A percentile compares a stretch with the other conserved stretches of the same genome.
Evolutionary conservation across 1,284 basidiomycete species (phyloP).

Genomic region (Peniophora sp.): DNA sequence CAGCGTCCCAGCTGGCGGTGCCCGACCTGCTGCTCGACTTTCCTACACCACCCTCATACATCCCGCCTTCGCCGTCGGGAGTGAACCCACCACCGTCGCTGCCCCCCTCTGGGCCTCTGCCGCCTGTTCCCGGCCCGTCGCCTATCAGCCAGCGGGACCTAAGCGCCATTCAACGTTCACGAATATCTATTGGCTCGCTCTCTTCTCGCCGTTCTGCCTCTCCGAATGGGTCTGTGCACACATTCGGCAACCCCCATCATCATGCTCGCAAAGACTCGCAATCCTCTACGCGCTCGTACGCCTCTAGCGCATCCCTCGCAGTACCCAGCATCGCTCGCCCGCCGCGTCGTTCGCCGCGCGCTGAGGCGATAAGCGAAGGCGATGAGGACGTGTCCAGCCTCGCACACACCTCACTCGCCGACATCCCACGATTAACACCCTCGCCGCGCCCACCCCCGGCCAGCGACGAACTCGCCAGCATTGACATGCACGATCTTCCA

Average conservation of each 20-base stretch:
- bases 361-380: conserved; percentile 9
- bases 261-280: conserved; percentile 12
- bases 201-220: conserved; percentile 17
- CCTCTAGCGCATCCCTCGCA: conserved; percentile 21
- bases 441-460: conserved; percentile 8
- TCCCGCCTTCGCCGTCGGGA: conserved; percentile 23
- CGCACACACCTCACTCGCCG: conserved; percentile 19
- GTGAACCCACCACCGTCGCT: conserved; percentile 32
- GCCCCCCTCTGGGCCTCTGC: conserved; percentile 40
- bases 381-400: conserved; percentile 10
- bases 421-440: conserved; percentile 16
- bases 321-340: conserved; percentile 8
- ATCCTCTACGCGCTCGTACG: conserved; percentile 20
- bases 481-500: conserved; percentile 34
- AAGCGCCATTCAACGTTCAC: conserved; percentile 23
- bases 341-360: conserved; percentile 12
- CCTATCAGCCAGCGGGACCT: conserved; percentile 39
- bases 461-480: conserved; percentile 26
- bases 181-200: conserved; percentile 2
- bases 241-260: conserved; percentile 12
- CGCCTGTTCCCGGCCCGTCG: conserved; percentile 44
- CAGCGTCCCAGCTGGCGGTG: not conserved
- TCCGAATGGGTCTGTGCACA: conserved; percentile 12
- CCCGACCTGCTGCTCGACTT: conserved; percentile 37
- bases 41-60: conserved; percentile 42